These are phyloP conservation scores for Diaporthe sp. DNA, from an alignment of 2,329 filamentous ascomycete genomes.

Conservation along the genomic window DNA sequence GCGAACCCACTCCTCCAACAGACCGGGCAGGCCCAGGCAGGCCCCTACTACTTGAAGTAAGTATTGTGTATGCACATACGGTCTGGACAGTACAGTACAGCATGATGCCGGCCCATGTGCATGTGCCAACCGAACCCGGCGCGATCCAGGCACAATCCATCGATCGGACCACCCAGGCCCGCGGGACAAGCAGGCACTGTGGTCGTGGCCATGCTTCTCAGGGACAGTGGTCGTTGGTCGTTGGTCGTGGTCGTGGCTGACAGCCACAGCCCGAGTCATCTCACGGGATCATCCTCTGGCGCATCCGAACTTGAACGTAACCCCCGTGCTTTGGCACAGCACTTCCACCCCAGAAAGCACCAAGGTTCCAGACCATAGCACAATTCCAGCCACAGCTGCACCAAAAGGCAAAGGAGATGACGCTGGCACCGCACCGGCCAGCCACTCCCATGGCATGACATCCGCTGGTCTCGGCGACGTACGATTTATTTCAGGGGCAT, in stretches of 20 bases:
- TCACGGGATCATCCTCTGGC: neutral
- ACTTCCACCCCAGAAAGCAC: neutral
- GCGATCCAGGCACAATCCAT: constrained; percentile 23
- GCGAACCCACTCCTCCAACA: constrained; percentile 27
- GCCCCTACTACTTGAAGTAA: neutral
- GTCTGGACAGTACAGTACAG: neutral
- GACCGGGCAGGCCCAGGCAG: neutral
- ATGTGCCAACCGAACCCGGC: constrained; percentile 5
- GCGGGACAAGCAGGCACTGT: neutral
- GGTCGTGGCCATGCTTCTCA: neutral
- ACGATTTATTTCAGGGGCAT: constrained; percentile 39
- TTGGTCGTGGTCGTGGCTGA: neutral
- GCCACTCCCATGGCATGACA: constrained; percentile 30
- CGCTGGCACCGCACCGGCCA: neutral
- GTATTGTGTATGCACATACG: neutral
- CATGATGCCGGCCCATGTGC: neutral
- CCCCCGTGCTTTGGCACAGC: neutral
- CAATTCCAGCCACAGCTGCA: constrained; percentile 19
- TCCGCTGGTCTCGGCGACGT: constrained; percentile 29
- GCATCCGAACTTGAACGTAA: neutral
- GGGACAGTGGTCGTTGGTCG: neutral
- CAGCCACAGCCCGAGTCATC: neutral
- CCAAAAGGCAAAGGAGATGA: constrained; percentile 8
- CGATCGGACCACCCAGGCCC: constrained; percentile 9
- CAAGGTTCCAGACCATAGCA: neutral